A percentile compares a stretch with the other conserved stretches of the same genome.
Conservation (phyloP, 805 yeast species). For the Zygoascus tannicola region DNA sequence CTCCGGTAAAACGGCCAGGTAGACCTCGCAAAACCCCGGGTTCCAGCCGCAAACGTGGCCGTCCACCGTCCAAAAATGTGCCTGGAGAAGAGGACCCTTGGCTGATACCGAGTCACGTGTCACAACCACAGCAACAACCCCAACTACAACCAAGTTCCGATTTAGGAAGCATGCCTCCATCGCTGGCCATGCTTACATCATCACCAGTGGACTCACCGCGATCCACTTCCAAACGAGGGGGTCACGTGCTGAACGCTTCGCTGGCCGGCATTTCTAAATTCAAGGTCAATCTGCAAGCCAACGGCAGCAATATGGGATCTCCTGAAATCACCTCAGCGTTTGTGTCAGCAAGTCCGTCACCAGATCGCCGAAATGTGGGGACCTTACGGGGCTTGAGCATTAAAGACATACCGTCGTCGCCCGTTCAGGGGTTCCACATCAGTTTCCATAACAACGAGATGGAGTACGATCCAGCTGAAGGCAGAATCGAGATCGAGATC, state of each 20-base stretch:
- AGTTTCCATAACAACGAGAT: neutral
- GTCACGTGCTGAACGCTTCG: too few species aligned
- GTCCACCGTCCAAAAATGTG: neutral
- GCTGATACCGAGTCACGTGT: too few species aligned
- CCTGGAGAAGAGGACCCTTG: constrained; percentile 5
- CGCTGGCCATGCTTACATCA: constrained; percentile 13
- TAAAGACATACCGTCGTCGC: constrained; percentile 4
- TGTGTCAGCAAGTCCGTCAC: neutral
- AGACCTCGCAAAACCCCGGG: neutral
- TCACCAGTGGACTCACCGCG: constrained; percentile 14
- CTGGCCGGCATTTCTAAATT: too few species aligned
- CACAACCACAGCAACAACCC: too few species aligned
- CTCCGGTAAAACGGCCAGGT: too few species aligned
- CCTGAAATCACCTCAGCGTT: too few species aligned
- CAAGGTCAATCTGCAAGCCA: too few species aligned
- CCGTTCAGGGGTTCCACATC: constrained; percentile 3
- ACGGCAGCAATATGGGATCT: too few species aligned
- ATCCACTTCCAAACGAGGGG: constrained; percentile 5
- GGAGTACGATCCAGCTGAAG: neutral
- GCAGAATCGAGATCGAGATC: too few species aligned
- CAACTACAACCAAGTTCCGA: too few species aligned
- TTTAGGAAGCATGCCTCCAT: constrained; percentile 6
- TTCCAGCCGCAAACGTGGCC: neutral
- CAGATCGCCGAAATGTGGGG: neutral
- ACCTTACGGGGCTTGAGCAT: constrained; percentile 3